Percentiles rank a stretch among this genome's conserved stretches.
phyloP scores from a whole-genome alignment of 495 filamentous ascomycete species.

The Podospora conica region DNA sequence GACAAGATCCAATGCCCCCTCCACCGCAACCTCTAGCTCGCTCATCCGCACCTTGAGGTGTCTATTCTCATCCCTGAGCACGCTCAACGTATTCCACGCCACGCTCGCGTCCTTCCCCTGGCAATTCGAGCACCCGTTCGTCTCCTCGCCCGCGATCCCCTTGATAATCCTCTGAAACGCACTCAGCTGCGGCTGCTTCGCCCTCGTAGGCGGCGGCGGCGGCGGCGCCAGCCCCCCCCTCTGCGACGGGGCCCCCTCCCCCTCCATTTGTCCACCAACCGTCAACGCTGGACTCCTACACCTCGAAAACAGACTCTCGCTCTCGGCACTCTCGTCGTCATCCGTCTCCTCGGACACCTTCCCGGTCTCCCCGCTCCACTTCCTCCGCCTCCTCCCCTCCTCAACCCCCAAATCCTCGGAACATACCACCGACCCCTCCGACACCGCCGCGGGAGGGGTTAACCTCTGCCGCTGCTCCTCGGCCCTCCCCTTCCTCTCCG shows the following conservation, averaged over 20 bases:
- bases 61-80: slow-evolving; percentile 68
- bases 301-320: slow-evolving; percentile 59
- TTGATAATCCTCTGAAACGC: slow-evolving; percentile 48
- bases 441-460: slow-evolving; percentile 8
- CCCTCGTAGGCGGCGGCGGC: slow-evolving; percentile 16
- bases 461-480: slow-evolving; percentile 39
- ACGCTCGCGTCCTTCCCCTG: slow-evolving; percentile 56
- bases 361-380: slow-evolving; percentile 45
- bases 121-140: slow-evolving; percentile 52
- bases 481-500: slow-evolving; percentile 50
- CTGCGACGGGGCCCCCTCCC: slow-evolving; percentile 12
- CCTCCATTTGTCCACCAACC: slow-evolving; percentile 30
- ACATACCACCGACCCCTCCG: slow-evolving; percentile 22
- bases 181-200: slow-evolving; percentile 32
- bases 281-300: slow-evolving; percentile 46
- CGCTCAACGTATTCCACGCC: slow-evolving; percentile 63
- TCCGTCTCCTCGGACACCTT: slow-evolving; percentile 29
- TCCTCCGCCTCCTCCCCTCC: slow-evolving; percentile 38
- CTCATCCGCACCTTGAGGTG: slow-evolving; percentile 61
- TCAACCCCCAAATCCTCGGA: slow-evolving; percentile 51
- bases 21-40: slow-evolving; percentile 60
- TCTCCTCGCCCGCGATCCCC: slow-evolving; percentile 33
- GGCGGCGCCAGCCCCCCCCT: slow-evolving; percentile 1
- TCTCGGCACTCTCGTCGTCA: slow-evolving; percentile 49
- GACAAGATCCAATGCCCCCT: slow-evolving; percentile 64